Evolutionary conservation across 345 rosid genomes (phyloP), one percentile per base, ranked within the genome.

Genomic region (Sisymbrium irio): DNA sequence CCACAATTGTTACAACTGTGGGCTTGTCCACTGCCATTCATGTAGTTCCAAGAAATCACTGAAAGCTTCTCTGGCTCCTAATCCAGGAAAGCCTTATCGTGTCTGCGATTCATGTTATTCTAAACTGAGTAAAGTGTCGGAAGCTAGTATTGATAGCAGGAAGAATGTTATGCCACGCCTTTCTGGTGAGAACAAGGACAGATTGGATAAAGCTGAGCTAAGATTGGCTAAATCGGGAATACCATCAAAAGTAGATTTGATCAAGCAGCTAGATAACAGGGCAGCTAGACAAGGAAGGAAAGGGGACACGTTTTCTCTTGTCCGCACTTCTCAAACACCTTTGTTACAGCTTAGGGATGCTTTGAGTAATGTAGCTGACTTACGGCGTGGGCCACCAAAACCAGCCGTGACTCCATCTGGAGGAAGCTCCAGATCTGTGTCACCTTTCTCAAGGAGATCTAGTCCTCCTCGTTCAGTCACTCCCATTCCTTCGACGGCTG

Each of bases 391-490:
- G 32, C 82, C 83, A 66, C 96, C 96, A 14, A 92, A 85, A 76
- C 89, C 93, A 45, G 83, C 84, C 57, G 83, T 82, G 42, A 82
- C 86, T 65, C 83, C 89, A 15, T 92, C 97, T 62, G 97, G 91
- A 65, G 89, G 81, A 63, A 92, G 85, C 82, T 95, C 99, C 18
- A 85, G 97, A 82, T 90, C 99, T 0, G 92, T 95, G 67, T 95
- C 99, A 35, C 99, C 97, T 80, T 92, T 95, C 83, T 92, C 97
- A 11, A 85, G 96, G 83, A 92, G 87, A 77, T 83, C 97, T 62
- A 92, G 99, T 67, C 98, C 99, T 19, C 97, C 98, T 46, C 96
- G 97, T 65, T 95, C 92, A 69, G 92, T 91, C 14, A 95, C 99
- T 19, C 98, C 98, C 36, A 85, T 95, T 70, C 97, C 97, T 62